These are phyloP conservation scores for Aspergillus olivimuriae DNA, from an alignment of 495 filamentous ascomycete genomes.

Conservation along the genomic window DNA sequence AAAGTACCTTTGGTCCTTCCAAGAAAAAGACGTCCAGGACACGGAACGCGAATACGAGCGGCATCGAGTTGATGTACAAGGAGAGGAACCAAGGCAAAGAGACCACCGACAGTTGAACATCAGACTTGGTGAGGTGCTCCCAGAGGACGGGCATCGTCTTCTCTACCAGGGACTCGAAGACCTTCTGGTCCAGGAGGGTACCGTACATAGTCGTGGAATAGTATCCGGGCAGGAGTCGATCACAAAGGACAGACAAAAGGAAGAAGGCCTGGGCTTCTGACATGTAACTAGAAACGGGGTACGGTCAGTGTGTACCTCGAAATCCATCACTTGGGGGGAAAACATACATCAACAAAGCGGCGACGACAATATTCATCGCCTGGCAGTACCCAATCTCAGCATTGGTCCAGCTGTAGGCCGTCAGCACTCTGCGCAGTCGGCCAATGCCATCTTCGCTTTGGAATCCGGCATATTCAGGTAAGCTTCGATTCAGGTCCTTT, in stretches of 20 bases:
- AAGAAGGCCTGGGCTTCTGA: conserved; percentile 96
- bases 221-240: conserved; percentile 89
- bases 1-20: conserved; percentile 94
- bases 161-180: conserved; percentile 95
- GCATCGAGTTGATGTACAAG: conserved; percentile 99
- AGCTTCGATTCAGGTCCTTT: conserved; percentile 91
- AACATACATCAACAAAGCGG: conserved; percentile 80
- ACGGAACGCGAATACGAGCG: conserved; percentile 90
- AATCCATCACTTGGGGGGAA: neutral
- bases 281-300: conserved; percentile 64
- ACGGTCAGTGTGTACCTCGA: too few relatives aligned
- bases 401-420: conserved; percentile 95
- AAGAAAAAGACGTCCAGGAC: conserved; percentile 97
- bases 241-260: conserved; percentile 84
- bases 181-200: conserved; percentile 89
- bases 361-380: conserved; percentile 99
- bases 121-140: conserved; percentile 91
- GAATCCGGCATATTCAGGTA: conserved; percentile 95
- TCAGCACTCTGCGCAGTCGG: conserved; percentile 79
- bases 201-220: conserved; percentile 99
- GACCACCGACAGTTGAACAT: conserved; percentile 97
- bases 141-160: conserved; percentile 98
- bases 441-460: conserved; percentile 95
- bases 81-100: conserved; percentile 97
- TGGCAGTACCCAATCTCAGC: conserved; percentile 96